Evolutionary conservation across 257 asterid species (phyloP).

Genomic region (Lantana camara): DNA sequence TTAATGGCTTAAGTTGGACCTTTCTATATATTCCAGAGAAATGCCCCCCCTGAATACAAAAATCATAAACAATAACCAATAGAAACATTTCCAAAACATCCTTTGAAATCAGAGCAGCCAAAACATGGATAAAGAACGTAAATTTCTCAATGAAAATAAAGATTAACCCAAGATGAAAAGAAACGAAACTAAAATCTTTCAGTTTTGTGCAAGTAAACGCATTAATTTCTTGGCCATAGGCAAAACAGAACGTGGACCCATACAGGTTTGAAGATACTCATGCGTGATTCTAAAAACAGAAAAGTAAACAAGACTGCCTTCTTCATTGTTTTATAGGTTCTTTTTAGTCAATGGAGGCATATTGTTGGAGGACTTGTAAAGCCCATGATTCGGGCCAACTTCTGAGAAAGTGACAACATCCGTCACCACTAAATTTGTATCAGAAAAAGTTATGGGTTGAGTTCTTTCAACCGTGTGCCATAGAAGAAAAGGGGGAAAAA

Average conservation of each 20-base stretch:
- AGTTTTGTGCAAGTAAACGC: background rate
- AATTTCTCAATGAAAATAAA: conserved; percentile 1
- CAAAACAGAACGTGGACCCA: background rate
- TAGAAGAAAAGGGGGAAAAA: background rate
- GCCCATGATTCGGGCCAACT: background rate
- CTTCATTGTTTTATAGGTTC: background rate
- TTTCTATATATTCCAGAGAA: conserved; percentile 98
- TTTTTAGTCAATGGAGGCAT: background rate
- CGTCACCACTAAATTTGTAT: too few species aligned
- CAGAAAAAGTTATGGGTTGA: too few species aligned
- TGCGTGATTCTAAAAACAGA: background rate
- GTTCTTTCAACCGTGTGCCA: too few species aligned
- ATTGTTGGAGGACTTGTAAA: background rate
- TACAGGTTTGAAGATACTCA: conserved; percentile 5
- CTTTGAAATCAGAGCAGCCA: conserved; percentile 11
- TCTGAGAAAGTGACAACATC: conserved; percentile 11
- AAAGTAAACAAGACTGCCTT: background rate
- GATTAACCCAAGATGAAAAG: conserved; percentile 8
- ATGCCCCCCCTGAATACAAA: conserved; percentile 84
- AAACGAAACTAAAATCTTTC: background rate
- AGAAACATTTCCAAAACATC: conserved; percentile 19
- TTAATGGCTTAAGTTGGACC: conserved; percentile 93
- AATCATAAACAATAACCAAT: conserved; percentile 8
- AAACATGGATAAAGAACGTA: background rate
- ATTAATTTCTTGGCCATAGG: background rate